These are phyloP conservation scores for Bertia moriformis DNA, from an alignment of 2,329 filamentous ascomycete genomes.

Conservation along the genomic window DNA sequence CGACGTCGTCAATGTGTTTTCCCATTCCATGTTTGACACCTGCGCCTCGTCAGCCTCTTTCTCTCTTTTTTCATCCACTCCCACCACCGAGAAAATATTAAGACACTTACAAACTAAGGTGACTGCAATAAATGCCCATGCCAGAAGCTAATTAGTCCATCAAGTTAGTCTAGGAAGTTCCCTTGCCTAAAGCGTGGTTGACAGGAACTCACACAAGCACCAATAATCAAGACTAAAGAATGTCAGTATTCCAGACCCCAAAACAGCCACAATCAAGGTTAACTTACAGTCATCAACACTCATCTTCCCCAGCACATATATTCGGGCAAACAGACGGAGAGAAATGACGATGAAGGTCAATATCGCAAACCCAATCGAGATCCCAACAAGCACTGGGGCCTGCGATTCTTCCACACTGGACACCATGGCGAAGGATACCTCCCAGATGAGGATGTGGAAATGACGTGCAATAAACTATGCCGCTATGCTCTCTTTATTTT, in stretches of 20 bases:
- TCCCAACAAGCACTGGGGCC: conserved; percentile 15
- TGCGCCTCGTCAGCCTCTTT: not conserved
- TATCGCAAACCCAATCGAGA: conserved; percentile 19
- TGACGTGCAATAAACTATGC: too few relatives aligned
- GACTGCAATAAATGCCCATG: conserved; percentile 18
- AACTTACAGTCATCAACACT: conserved; percentile 14
- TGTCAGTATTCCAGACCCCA: not conserved
- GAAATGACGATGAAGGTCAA: conserved; percentile 19
- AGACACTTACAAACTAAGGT: conserved; percentile 15
- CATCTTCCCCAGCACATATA: conserved; percentile 17
- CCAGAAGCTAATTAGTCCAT: conserved; percentile 13
- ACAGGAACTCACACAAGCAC: conserved; percentile 6
- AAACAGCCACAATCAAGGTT: not conserved
- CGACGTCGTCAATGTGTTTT: conserved; percentile 11
- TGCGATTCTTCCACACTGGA: conserved; percentile 11
- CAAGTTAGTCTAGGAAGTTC: not conserved
- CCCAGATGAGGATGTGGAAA: too few relatives aligned
- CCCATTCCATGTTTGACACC: conserved; percentile 13
- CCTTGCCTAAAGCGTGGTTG: not conserved
- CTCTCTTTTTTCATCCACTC: not conserved
- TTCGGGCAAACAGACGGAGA: conserved; percentile 20
- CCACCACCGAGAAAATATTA: conserved; percentile 6
- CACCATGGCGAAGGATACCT: conserved; percentile 4
- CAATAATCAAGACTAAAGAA: conserved; percentile 5
- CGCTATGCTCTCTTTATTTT: too few relatives aligned